Evolutionary conservation across 805 yeast genomes (phyloP), one percentile per base, ranked within the genome.

Genomic region (Sugiyamaella americana): DNA sequence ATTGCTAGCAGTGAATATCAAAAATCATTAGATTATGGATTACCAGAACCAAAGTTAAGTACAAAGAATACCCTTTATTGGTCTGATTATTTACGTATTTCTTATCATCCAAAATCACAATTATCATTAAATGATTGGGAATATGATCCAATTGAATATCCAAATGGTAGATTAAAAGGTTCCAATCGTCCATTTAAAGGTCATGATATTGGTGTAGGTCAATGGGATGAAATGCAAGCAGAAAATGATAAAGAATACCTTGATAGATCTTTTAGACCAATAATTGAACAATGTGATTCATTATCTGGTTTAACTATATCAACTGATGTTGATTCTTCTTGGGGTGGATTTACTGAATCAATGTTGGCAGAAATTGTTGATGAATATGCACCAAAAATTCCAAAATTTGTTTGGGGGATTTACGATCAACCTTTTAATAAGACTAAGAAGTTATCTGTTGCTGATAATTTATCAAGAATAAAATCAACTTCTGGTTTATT

Each of bases 61-160:
- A 51, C 52, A 0, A 58, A 61, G 1, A 73, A 72, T 37, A 75
- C 86, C 0, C 62, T 61, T 23, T 84, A 78, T 55, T 91, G 97
- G 97, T 74, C 93, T 0, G 95, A 87, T 58, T 86, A 82, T 58
- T 72, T 81, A 36, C 75, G 79, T 53, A 73, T 88, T 43, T 73
- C 84, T 2, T 79, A 79, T 58, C 74, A 76, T 44, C 91, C 95
- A 0, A 66, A 66, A 3, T 71, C 82, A 1, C 68, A 84, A 40
- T 67, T 78, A 34, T 69, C 71, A 4, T 59, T 88, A 19, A 62
- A 66, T 1, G 70, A 78, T 42, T 93, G 91, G 87, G 74, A 75
- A 22, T 71, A 71, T 46, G 74, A 76, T 44, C 71, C 73, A 1
- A 44, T 44, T 2, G 29, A 38, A 2, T 54, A 51, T 34, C 68